Evolutionary conservation across 805 yeast genomes (phyloP).

Genomic region (Clavispora asparagi): DNA sequence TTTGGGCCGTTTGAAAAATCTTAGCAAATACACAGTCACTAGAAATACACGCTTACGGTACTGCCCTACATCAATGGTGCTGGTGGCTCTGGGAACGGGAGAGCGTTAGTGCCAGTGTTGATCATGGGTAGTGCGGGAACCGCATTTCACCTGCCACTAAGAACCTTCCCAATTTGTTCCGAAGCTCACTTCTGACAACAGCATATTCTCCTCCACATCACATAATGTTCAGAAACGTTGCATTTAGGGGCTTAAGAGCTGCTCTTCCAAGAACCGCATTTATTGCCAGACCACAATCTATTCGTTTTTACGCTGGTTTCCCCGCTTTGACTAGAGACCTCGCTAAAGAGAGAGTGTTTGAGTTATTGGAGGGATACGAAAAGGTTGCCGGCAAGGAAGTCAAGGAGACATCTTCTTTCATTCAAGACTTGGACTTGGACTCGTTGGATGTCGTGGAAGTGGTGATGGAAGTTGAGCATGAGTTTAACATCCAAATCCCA

Average conservation of each 20-base stretch:
- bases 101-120: not conserved
- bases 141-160: slow-evolving; percentile 1
- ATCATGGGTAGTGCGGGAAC: slow-evolving; percentile 2
- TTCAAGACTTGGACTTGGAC: slow-evolving; percentile 42
- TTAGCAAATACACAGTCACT: no score
- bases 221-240: slow-evolving; percentile 29
- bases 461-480: slow-evolving; percentile 44
- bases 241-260: slow-evolving; percentile 22
- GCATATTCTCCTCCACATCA: not conserved
- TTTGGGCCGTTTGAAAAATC: no score
- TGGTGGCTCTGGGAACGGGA: no score
- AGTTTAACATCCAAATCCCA: slow-evolving; percentile 44
- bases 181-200: not conserved
- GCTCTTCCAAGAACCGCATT: slow-evolving; percentile 9
- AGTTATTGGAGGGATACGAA: slow-evolving; percentile 60
- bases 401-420: slow-evolving; percentile 31
- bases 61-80: no score
- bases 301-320: slow-evolving; percentile 47
- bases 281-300: slow-evolving; percentile 12
- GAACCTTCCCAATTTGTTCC: not conserved
- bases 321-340: slow-evolving; percentile 60
- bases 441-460: slow-evolving; percentile 45
- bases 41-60: no score
- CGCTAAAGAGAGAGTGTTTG: slow-evolving; percentile 56
- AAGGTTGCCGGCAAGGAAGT: slow-evolving; percentile 43